A percentile compares a stretch with the other conserved stretches of the same genome.
These are phyloP conservation scores for Flaveria brownii DNA, from an alignment of 129 eudicot genomes.

Conservation along the genomic window DNA sequence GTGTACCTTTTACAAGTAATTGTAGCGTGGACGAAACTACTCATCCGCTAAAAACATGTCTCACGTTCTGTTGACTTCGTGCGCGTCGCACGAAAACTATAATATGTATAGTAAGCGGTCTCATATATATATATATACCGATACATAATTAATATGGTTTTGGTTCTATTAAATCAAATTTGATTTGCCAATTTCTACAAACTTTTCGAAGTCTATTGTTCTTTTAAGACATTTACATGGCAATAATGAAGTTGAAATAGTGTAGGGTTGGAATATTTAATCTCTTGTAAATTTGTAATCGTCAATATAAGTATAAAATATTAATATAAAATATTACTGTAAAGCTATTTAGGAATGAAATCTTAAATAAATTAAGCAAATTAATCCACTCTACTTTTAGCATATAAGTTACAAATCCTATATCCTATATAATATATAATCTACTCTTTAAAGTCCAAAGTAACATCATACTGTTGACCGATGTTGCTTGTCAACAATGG, in stretches of 20 bases:
- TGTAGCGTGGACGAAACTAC: too few species aligned
- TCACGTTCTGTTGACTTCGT: too few species aligned
- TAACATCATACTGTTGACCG: slow-evolving; percentile 28
- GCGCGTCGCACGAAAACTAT: too few species aligned
- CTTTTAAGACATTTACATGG: not conserved
- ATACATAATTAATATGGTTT: too few species aligned
- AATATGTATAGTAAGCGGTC: too few species aligned
- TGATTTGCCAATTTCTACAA: not conserved
- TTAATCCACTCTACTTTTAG: slow-evolving; percentile 14
- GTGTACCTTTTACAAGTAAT: too few species aligned
- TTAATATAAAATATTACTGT: slow-evolving; percentile 4
- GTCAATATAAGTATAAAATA: slow-evolving; percentile 18
- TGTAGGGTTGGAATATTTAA: slow-evolving; percentile 12
- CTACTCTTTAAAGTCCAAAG: slow-evolving; percentile 25
- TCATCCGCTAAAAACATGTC: too few species aligned
- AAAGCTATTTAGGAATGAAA: not conserved
- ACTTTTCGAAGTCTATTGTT: not conserved
- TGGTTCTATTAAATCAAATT: too few species aligned
- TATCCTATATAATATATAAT: slow-evolving; percentile 22
- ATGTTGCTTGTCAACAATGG: slow-evolving; percentile 40
- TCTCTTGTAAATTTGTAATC: not conserved
- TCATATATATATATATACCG: too few species aligned
- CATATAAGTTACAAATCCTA: slow-evolving; percentile 25
- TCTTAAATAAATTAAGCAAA: not conserved
- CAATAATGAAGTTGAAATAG: slow-evolving; percentile 15